A percentile compares a stretch with the other conserved stretches of the same genome.
Conservation (phyloP, 176 grass and related monocot genomes). For the Hyparrhenia diplandra region DNA sequence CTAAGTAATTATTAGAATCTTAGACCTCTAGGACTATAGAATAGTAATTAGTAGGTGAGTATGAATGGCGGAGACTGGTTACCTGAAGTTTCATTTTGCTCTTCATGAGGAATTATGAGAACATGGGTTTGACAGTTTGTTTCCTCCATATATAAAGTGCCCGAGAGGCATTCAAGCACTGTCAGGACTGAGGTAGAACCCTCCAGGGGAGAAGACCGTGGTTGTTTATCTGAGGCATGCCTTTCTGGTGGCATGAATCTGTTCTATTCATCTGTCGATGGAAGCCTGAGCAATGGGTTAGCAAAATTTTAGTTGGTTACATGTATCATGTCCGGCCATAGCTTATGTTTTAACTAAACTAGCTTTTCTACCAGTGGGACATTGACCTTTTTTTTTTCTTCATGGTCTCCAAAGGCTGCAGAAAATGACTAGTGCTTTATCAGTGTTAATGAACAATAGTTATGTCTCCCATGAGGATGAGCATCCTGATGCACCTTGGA, state of each 20-base stretch:
- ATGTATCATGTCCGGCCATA: background rate
- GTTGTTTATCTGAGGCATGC: background rate
- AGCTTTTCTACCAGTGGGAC: background rate
- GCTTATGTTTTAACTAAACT: background rate
- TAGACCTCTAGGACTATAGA: background rate
- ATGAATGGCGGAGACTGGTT: background rate
- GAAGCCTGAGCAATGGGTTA: background rate
- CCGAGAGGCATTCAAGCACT: background rate
- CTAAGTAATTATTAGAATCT: background rate
- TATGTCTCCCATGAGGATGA: background rate
- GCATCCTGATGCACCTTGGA: background rate
- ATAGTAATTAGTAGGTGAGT: background rate
- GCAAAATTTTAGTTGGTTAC: background rate
- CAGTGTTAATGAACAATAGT: background rate
- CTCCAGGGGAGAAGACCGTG: background rate
- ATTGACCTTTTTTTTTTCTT: no score
- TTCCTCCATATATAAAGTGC: background rate
- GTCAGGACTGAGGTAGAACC: background rate
- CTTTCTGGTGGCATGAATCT: background rate
- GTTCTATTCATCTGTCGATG: background rate
- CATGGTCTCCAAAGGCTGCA: background rate
- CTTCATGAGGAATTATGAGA: background rate
- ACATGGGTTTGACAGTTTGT: background rate
- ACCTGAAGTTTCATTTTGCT: background rate
- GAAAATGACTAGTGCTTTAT: background rate